Conservation (phyloP, 495 filamentous ascomycete genomes). For the Podospora conica region DNA sequence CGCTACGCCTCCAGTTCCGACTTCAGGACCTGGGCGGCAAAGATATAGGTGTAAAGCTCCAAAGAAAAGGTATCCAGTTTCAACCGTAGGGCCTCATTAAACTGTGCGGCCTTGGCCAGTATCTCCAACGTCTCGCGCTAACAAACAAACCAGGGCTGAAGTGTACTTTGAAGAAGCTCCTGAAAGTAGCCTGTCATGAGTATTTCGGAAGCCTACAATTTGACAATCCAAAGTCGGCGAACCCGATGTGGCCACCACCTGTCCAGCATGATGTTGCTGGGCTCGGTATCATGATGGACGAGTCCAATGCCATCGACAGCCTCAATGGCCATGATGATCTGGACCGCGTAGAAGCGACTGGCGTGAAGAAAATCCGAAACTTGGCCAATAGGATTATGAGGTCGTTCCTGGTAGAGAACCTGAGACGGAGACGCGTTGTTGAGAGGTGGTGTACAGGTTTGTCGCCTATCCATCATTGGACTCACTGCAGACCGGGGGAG, state of each 20-base stretch:
- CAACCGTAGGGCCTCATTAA: too few species aligned
- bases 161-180: constrained; percentile 62
- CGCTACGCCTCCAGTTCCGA: too few species aligned
- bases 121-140: too few species aligned
- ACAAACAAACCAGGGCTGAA: too few species aligned
- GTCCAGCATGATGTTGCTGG: constrained; percentile 21
- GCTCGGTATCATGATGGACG: constrained; percentile 64
- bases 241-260: constrained; percentile 69
- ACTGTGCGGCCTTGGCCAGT: constrained; percentile 54
- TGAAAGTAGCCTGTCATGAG: constrained; percentile 90
- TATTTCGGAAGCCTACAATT: too few species aligned
- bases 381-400: constrained; percentile 96
- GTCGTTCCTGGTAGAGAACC: constrained; percentile 94
- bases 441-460: constrained; percentile 88
- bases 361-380: constrained; percentile 93
- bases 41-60: constrained; percentile 80
- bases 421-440: constrained; percentile 83
- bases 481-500: constrained; percentile 84
- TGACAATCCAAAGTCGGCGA: constrained; percentile 92
- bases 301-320: constrained; percentile 89
- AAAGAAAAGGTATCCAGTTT: constrained; percentile 71
- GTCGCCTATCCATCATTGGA: too few species aligned
- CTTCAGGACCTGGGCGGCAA: too few species aligned
- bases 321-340: constrained; percentile 87
- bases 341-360: constrained; percentile 95